Conservation (phyloP, 768 basidiomycete species). For the Russula sp. region DNA sequence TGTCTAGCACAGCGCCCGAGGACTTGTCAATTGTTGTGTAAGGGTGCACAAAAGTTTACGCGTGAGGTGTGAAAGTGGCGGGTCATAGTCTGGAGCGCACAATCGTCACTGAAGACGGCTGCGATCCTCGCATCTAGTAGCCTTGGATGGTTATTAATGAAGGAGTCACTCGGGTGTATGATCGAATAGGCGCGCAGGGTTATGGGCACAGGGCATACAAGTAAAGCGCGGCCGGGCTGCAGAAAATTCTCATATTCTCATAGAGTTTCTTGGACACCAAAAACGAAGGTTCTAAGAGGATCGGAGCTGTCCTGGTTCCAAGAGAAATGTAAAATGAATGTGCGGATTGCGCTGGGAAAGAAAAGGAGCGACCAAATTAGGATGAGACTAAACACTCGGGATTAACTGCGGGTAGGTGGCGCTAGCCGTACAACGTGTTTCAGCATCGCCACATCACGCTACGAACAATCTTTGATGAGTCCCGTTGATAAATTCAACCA, state of each 20-base stretch:
- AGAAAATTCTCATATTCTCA: conserved; percentile 2
- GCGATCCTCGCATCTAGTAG: background rate
- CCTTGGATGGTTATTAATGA: background rate
- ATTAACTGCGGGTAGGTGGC: conserved; percentile 19
- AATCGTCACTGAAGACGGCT: background rate
- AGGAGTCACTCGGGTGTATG: background rate
- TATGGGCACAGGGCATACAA: conserved; percentile 22
- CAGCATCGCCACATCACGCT: conserved; percentile 6
- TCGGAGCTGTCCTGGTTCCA: conserved; percentile 13
- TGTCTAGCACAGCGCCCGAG: conserved; percentile 8
- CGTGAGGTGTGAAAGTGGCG: background rate
- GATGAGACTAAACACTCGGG: conserved; percentile 2
- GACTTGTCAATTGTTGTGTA: background rate
- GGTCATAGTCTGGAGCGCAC: conserved; percentile 1
- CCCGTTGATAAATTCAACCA: background rate
- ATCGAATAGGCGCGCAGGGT: conserved; percentile 27
- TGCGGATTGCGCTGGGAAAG: conserved; percentile 1
- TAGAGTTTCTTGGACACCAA: background rate
- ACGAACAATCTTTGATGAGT: background rate
- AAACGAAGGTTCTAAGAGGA: conserved; percentile 6
- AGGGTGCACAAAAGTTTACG: background rate
- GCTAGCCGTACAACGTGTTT: conserved; percentile 22
- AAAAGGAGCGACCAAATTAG: conserved; percentile 13
- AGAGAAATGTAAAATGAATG: conserved; percentile 3
- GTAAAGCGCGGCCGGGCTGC: conserved; percentile 1